Evolutionary conservation across 495 filamentous ascomycete genomes (phyloP).

Genomic region (Hypoxylon fragiforme): DNA sequence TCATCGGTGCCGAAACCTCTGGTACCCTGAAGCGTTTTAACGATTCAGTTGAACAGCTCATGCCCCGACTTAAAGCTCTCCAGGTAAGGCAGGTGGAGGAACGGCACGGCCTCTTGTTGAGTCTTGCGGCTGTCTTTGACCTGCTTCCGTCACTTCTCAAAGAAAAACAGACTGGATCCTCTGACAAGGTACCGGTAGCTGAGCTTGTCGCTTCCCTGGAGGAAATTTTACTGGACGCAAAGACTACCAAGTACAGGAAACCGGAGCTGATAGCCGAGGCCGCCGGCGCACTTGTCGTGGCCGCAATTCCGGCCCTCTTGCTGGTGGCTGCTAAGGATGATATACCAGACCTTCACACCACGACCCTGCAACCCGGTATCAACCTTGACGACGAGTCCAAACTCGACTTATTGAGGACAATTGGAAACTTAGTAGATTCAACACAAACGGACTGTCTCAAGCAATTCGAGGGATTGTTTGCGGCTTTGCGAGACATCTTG

Average conservation of each 20-base stretch:
- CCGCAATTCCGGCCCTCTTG: conserved; percentile 45
- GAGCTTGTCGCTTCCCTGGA: conserved; percentile 27
- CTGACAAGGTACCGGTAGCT: conserved; percentile 6
- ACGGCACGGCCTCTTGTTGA: conserved; percentile 68
- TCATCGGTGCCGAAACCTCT: conserved; percentile 20
- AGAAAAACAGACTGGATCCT: neutral
- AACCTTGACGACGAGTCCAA: conserved; percentile 16
- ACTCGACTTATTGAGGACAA: neutral
- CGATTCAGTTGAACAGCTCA: conserved; percentile 39
- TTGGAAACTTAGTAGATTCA: conserved; percentile 15
- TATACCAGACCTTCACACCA: neutral
- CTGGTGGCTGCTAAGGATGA: conserved; percentile 17
- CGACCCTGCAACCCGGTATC: conserved; percentile 11
- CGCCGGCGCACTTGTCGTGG: conserved; percentile 58
- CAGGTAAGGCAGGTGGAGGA: conserved; percentile 65
- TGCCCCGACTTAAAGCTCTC: conserved; percentile 50
- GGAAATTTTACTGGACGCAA: conserved; percentile 41
- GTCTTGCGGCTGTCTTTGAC: conserved; percentile 54
- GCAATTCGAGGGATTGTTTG: conserved; percentile 31
- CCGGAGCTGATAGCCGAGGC: conserved; percentile 73
- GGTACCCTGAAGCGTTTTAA: conserved; percentile 37
- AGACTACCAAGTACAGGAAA: conserved; percentile 53
- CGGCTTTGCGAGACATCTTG: conserved; percentile 30
- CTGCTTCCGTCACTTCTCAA: conserved; percentile 38
- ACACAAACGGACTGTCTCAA: conserved; percentile 5